A percentile compares a stretch with the other conserved stretches of the same genome.
These are phyloP conservation scores for Orbilia oligospora DNA, from an alignment of 2,329 filamentous ascomycete species.

Conservation along the genomic window DNA sequence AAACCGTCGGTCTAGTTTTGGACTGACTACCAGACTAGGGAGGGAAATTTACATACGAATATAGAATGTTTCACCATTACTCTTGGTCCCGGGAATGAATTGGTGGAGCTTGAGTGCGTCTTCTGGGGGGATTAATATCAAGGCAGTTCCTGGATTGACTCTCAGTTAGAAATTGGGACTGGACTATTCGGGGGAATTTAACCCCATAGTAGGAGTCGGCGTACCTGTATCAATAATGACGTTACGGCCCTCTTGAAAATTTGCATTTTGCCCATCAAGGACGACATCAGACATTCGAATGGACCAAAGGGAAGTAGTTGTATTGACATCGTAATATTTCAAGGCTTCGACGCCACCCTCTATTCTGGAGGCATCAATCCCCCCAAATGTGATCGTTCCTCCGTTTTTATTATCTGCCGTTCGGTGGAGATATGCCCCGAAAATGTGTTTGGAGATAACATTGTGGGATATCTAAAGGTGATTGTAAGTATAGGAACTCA, in stretches of 20 bases:
- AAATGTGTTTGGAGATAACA: slow-evolving; percentile 38
- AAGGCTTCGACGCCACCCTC: slow-evolving; percentile 77
- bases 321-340: slow-evolving; percentile 74
- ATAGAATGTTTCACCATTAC: slow-evolving; percentile 75
- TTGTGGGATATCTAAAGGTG: slow-evolving; percentile 25
- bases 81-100: slow-evolving; percentile 75
- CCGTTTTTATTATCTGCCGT: slow-evolving; percentile 76
- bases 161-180: not conserved
- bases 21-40: too few species aligned
- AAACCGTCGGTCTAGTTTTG: too few species aligned
- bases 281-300: slow-evolving; percentile 78
- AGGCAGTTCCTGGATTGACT: slow-evolving; percentile 51
- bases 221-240: slow-evolving; percentile 82
- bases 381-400: slow-evolving; percentile 84
- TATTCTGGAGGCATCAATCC: slow-evolving; percentile 73
- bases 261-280: slow-evolving; percentile 74
- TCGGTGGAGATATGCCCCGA: slow-evolving; percentile 73
- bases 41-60: slow-evolving; percentile 33
- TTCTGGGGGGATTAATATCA: slow-evolving; percentile 76
- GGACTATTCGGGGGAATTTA: too few species aligned
- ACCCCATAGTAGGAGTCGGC: slow-evolving; percentile 70
- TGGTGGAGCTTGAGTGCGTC: slow-evolving; percentile 79
- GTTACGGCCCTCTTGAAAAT: slow-evolving; percentile 69
- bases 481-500: not conserved
- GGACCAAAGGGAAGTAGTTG: slow-evolving; percentile 77